These are phyloP conservation scores for Fusarium mexicanum DNA, from an alignment of 2,329 filamentous ascomycete species.

Conservation along the genomic window DNA sequence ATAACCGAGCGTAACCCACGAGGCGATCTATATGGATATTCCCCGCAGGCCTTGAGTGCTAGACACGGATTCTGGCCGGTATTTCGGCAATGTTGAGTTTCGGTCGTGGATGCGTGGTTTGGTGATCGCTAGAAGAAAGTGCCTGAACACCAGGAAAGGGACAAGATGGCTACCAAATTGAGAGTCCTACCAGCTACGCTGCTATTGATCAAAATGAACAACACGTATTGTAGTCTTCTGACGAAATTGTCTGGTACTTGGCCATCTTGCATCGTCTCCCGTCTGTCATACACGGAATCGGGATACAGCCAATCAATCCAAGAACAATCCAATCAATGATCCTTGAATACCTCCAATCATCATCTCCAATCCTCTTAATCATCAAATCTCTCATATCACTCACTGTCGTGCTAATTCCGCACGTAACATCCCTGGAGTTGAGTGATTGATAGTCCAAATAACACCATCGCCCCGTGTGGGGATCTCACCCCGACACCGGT, in stretches of 20 bases:
- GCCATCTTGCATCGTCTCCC: background rate
- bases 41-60: background rate
- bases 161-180: no score
- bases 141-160: background rate
- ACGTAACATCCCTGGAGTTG: constrained; percentile 18
- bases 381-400: background rate
- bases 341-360: background rate
- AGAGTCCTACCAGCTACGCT: rapidly evolving
- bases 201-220: rapidly evolving
- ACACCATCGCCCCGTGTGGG: constrained; percentile 40
- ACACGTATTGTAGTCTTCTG: rapidly evolving
- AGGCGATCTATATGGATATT: background rate
- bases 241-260: background rate
- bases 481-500: constrained; percentile 36
- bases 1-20: background rate
- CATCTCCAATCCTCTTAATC: background rate
- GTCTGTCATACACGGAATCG: background rate
- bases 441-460: constrained; percentile 43
- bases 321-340: background rate
- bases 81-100: background rate
- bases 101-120: background rate
- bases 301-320: background rate
- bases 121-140: background rate
- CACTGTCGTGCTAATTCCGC: background rate
- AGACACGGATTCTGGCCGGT: background rate